Evolutionary conservation across 2,329 filamentous ascomycete genomes (phyloP).

Genomic region (Colletotrichum tanaceti): DNA sequence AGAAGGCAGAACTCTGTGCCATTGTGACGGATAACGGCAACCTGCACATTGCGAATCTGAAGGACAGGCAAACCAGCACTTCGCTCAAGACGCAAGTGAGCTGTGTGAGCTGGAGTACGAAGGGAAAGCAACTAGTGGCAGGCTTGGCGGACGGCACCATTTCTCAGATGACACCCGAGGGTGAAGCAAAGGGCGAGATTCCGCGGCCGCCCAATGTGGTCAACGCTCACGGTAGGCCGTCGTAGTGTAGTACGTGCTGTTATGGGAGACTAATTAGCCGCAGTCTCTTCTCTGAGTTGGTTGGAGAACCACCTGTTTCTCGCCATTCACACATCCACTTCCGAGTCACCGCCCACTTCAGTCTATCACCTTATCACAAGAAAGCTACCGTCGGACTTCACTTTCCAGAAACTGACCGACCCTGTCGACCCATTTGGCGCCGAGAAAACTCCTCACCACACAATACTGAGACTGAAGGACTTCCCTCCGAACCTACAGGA

Average conservation of each 20-base stretch:
- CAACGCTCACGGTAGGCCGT: slow-evolving; percentile 73
- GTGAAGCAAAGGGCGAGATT: slow-evolving; percentile 80
- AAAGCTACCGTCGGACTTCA: slow-evolving; percentile 68
- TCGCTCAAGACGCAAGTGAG: slow-evolving; percentile 79
- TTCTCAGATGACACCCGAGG: slow-evolving; percentile 85
- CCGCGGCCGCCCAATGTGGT: slow-evolving; percentile 78
- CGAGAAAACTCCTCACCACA: slow-evolving; percentile 78
- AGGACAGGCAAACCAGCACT: slow-evolving; percentile 72
- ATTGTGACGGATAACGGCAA: slow-evolving; percentile 84
- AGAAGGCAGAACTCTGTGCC: slow-evolving; percentile 80
- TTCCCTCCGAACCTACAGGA: slow-evolving; percentile 86
- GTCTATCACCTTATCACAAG: slow-evolving; percentile 84
- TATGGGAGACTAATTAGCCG: slow-evolving; percentile 44
- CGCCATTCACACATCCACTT: slow-evolving; percentile 77
- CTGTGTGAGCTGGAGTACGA: slow-evolving; percentile 90
- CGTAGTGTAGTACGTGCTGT: slow-evolving; percentile 28
- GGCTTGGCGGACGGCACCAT: slow-evolving; percentile 84
- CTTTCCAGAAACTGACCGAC: slow-evolving; percentile 79
- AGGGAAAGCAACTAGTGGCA: slow-evolving; percentile 91
- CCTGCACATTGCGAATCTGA: slow-evolving; percentile 84
- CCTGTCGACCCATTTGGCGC: slow-evolving; percentile 79
- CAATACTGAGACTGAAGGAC: slow-evolving; percentile 79
- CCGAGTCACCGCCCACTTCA: slow-evolving; percentile 69
- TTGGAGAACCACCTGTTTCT: slow-evolving; percentile 89
- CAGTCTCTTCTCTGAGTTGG: slow-evolving; percentile 87